Evolutionary conservation across 441 rosid species (phyloP), one percentile per base, ranked within the genome.

Genomic region (Syzygium syzygioides): DNA sequence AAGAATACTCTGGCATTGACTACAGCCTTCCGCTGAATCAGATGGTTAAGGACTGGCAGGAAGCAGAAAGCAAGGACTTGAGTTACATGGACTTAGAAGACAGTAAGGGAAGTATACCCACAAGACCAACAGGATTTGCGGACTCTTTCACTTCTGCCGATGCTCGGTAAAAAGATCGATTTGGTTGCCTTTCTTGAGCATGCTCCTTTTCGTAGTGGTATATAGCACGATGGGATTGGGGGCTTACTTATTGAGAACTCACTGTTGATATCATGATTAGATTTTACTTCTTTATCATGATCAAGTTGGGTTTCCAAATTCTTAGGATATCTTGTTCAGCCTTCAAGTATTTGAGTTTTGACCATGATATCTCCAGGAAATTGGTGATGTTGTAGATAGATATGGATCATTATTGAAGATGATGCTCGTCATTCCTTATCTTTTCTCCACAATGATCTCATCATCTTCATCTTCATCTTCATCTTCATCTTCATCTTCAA

Each of bases 1-100:
- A 94, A 64, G 98, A 94, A 53, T 95, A 93, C 88, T 91, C 94
- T 26, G 98, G 98, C 41, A 95, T 96, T 41, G 97, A 96, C 89
- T 95, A 94, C 89, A 95, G 95, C 92, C 96, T 96, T 62, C 96
- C 98, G 7, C 94, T 96, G 86, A 93, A 91, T 87, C 98, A 96
- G 90, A 93, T 95, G 96, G 97, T 96, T 87, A 96, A 96, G 90
- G 95, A 93, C 86, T 96, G 97, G 98, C 97, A 96, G 88, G 98
- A 94, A 90, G 93, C 95, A 9, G 98, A 96, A 91, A 95, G 98
- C 37, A 93, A 95, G 89, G 95, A 94, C 86, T 41, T 90, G 8
- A 93, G 95, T 90, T 92, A 91, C 55, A 76, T 90, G 90, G 95
- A 92, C 90, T 86, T 95, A 52, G 95, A 91, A 64, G 95, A 95